phyloP scores from a whole-genome alignment of 2,329 filamentous ascomycete species.

The Scortechinia acanthostroma region DNA sequence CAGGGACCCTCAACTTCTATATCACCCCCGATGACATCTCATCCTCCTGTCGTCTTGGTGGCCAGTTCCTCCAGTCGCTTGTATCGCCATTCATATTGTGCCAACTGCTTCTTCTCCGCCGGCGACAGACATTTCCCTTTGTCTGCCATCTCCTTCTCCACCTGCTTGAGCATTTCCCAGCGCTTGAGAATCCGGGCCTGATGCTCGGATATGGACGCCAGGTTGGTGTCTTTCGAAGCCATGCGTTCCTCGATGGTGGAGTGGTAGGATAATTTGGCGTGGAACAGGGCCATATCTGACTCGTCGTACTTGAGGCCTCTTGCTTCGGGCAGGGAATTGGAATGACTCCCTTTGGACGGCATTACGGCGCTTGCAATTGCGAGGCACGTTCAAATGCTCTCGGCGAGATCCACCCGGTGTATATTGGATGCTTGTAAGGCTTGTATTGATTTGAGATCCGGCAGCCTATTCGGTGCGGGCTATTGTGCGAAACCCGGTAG shows the following conservation, averaged over 20 bases:
- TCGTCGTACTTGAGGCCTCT: constrained; percentile 22
- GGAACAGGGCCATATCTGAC: constrained; percentile 24
- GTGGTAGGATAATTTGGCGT: constrained; percentile 21
- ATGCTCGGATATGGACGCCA: constrained; percentile 19
- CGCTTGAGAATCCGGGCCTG: constrained; percentile 21
- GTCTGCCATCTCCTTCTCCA: constrained; percentile 19
- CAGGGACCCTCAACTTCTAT: too few relatives aligned
- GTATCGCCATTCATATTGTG: constrained; percentile 22
- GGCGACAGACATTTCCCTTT: constrained; percentile 18
- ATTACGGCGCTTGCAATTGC: too few relatives aligned
- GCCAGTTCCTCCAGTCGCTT: constrained; percentile 19
- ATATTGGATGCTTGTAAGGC: too few relatives aligned
- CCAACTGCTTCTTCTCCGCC: constrained; percentile 17
- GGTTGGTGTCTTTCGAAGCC: constrained; percentile 18
- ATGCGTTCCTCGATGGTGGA: constrained; percentile 20
- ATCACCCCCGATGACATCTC: too few relatives aligned
- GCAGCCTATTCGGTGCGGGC: too few relatives aligned
- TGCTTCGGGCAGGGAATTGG: constrained; percentile 16
- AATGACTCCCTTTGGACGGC: neutral
- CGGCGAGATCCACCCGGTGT: too few relatives aligned
- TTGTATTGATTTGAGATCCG: too few relatives aligned
- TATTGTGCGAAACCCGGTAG: too few relatives aligned
- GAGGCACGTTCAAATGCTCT: too few relatives aligned
- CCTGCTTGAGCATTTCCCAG: constrained; percentile 21
- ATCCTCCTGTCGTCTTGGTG: constrained; percentile 13